Evolutionary conservation across 257 asterid species (phyloP).

Genomic region (Solanum okadae): DNA sequence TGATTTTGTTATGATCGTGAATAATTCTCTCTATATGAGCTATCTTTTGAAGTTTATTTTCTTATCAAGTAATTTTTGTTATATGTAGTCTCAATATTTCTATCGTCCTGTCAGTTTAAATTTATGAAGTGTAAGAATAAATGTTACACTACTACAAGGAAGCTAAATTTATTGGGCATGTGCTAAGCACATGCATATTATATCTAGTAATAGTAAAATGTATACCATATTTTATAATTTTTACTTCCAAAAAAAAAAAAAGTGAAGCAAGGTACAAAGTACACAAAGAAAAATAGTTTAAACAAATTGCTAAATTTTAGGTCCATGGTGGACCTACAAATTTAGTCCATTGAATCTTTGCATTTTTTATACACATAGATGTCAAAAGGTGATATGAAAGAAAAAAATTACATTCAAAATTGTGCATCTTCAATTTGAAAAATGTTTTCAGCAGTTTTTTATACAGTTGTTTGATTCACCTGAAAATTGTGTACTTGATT

Average conservation of each 20-base stretch:
- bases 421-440: background rate
- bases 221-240: background rate
- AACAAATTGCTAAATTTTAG: background rate
- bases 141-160: too few species aligned
- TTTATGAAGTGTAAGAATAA: too few species aligned
- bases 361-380: background rate
- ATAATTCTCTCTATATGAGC: too few species aligned
- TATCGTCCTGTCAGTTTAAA: too few species aligned
- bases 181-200: too few species aligned
- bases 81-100: too few species aligned
- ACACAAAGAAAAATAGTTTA: background rate
- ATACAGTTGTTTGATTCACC: background rate
- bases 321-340: background rate
- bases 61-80: too few species aligned
- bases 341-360: slow-evolving; percentile 9
- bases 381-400: background rate
- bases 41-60: too few species aligned
- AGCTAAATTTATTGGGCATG: too few species aligned
- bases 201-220: too few species aligned
- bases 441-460: background rate
- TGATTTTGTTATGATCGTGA: too few species aligned
- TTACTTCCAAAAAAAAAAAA: background rate
- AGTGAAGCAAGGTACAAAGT: background rate
- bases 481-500: background rate
- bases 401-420: too few species aligned